Evolutionary conservation across 768 basidiomycete species (phyloP).

Genomic region (Russula abietina): DNA sequence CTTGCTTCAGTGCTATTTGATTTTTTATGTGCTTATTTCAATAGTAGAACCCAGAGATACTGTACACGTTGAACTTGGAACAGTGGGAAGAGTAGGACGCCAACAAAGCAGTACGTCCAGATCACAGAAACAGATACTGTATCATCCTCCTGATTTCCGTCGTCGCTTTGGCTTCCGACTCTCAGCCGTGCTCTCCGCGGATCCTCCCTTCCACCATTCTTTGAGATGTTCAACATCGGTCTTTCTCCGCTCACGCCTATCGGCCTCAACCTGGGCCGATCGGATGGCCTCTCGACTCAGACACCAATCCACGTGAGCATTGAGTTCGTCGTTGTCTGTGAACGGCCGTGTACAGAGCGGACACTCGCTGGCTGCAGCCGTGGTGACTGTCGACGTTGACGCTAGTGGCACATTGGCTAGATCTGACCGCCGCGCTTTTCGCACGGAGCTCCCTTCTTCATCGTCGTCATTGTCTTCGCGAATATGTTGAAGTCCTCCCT

Average conservation of each 20-base stretch:
- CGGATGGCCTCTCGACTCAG: conserved; percentile 72
- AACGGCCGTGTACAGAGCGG: conserved; percentile 65
- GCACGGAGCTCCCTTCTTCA: neutral
- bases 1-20: neutral
- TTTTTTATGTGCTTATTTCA: neutral
- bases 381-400: conserved; percentile 2
- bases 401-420: neutral
- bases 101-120: neutral
- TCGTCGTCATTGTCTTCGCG: neutral
- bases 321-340: conserved; percentile 71
- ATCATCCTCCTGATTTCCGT: conserved; percentile 12
- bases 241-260: conserved; percentile 2
- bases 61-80: neutral
- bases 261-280: conserved; percentile 49
- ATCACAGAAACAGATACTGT: neutral
- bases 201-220: conserved; percentile 18
- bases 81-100: neutral
- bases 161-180: conserved; percentile 8
- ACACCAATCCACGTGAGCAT: conserved; percentile 87
- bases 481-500: neutral
- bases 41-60: neutral
- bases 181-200: neutral
- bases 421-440: neutral
- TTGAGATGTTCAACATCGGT: neutral
- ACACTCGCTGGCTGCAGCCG: conserved; percentile 40